A percentile compares a stretch with the other conserved stretches of the same genome.
phyloP scores from a whole-genome alignment of 192 early-diverging fungal species.

The Phlyctochytrium planicorne region DNA sequence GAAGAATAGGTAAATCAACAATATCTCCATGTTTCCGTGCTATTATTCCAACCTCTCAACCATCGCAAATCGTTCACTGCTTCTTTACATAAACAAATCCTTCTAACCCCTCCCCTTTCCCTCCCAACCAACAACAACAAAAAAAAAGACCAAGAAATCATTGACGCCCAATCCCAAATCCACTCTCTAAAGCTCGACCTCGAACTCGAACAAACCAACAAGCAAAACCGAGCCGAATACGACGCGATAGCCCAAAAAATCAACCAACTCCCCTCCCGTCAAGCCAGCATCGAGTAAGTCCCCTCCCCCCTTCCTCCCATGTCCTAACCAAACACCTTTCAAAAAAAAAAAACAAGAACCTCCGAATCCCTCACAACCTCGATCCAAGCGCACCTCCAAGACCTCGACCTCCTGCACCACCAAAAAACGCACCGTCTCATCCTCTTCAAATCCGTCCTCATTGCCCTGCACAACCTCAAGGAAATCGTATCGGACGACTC shows the following conservation, averaged over 20 bases:
- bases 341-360: no score
- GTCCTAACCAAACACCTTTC: no score
- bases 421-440: constrained; percentile 1
- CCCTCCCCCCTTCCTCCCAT: neutral
- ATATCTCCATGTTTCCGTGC: no score
- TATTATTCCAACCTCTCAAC: no score
- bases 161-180: constrained; percentile 41
- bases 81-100: no score
- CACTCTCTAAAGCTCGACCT: constrained; percentile 41
- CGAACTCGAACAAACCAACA: constrained; percentile 36
- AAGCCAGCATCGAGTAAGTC: constrained; percentile 15
- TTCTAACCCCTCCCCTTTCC: no score
- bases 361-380: no score
- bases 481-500: neutral
- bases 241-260: constrained; percentile 57
- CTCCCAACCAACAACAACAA: no score
- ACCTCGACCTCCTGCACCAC: constrained; percentile 6
- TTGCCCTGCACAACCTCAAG: neutral
- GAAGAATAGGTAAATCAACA: constrained; percentile 32
- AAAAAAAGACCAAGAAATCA: constrained; percentile 39
- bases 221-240: constrained; percentile 55
- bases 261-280: constrained; percentile 15
- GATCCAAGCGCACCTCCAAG: no score
- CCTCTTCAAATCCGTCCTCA: constrained; percentile 9
- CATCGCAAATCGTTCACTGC: no score